phyloP scores from a whole-genome alignment of 1,284 basidiomycete species.

The Garcileccinum viscosum region DNA sequence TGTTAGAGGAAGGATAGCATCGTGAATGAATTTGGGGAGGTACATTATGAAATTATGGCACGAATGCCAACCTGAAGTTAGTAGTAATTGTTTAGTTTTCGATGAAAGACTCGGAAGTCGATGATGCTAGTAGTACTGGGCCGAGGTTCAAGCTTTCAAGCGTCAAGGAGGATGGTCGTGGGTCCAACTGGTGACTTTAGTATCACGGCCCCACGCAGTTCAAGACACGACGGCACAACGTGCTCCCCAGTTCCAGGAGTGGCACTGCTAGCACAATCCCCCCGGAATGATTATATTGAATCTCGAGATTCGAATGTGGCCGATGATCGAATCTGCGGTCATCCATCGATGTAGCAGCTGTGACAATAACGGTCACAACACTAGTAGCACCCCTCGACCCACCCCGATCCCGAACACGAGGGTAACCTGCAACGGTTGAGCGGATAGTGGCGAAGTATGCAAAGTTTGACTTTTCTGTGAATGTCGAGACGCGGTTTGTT shows the following conservation, averaged over 20 bases:
- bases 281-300: neutral
- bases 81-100: neutral
- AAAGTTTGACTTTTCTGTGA: conserved; percentile 27
- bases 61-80: neutral
- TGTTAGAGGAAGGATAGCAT: conserved; percentile 18
- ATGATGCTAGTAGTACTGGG: neutral
- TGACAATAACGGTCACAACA: neutral
- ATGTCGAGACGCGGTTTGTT: conserved; percentile 23
- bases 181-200: neutral
- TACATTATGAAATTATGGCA: conserved; percentile 12
- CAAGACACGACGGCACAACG: neutral
- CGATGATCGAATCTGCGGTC: too few relatives aligned
- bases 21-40: neutral
- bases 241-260: neutral
- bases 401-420: neutral
- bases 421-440: conserved; percentile 9
- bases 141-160: neutral
- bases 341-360: neutral
- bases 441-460: conserved; percentile 21
- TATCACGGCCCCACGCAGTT: neutral
- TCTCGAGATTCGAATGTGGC: neutral
- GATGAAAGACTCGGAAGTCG: too few relatives aligned
- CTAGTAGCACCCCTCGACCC: neutral
- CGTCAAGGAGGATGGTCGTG: neutral
- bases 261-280: neutral